These are phyloP conservation scores for Penicillium lividum DNA, from an alignment of 495 filamentous ascomycete species.

Conservation along the genomic window DNA sequence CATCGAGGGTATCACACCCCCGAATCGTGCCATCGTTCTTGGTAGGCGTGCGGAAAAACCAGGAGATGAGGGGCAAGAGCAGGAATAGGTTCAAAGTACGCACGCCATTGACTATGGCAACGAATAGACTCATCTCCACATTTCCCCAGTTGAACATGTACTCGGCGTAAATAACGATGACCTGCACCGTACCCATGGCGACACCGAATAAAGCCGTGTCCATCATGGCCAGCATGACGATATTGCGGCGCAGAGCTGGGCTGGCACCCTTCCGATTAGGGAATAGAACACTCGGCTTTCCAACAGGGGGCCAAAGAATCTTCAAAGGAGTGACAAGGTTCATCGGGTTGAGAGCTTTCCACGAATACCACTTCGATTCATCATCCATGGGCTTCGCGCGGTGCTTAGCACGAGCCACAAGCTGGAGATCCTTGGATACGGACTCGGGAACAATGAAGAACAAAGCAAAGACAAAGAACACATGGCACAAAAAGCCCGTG, in stretches of 20 bases:
- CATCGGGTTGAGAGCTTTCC: slow-evolving; percentile 39
- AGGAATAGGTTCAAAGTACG: slow-evolving; percentile 74
- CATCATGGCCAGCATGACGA: slow-evolving; percentile 74
- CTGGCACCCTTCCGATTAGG: slow-evolving; percentile 65
- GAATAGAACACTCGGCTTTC: slow-evolving; percentile 53
- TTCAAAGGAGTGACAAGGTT: slow-evolving; percentile 75
- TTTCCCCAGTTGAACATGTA: slow-evolving; percentile 80
- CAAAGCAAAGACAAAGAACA: slow-evolving; percentile 68
- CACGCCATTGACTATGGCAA: slow-evolving; percentile 71
- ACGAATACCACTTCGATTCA: slow-evolving; percentile 17
- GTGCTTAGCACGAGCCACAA: slow-evolving; percentile 66
- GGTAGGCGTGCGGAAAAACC: slow-evolving; percentile 60
- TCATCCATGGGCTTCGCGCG: slow-evolving; percentile 26
- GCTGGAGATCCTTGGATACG: slow-evolving; percentile 66
- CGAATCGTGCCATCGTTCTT: slow-evolving; percentile 48
- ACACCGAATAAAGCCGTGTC: slow-evolving; percentile 80
- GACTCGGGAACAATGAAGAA: slow-evolving; percentile 78
- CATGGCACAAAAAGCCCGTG: slow-evolving; percentile 67
- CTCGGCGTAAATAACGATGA: slow-evolving; percentile 78
- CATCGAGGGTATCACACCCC: slow-evolving; percentile 79
- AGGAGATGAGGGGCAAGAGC: slow-evolving; percentile 70
- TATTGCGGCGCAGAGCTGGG: slow-evolving; percentile 67
- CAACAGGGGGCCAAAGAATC: slow-evolving; percentile 74
- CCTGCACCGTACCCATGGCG: slow-evolving; percentile 74
- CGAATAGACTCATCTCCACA: slow-evolving; percentile 72